phyloP scores from a whole-genome alignment of 805 yeast species.

The Ogataea haglerorum region DNA sequence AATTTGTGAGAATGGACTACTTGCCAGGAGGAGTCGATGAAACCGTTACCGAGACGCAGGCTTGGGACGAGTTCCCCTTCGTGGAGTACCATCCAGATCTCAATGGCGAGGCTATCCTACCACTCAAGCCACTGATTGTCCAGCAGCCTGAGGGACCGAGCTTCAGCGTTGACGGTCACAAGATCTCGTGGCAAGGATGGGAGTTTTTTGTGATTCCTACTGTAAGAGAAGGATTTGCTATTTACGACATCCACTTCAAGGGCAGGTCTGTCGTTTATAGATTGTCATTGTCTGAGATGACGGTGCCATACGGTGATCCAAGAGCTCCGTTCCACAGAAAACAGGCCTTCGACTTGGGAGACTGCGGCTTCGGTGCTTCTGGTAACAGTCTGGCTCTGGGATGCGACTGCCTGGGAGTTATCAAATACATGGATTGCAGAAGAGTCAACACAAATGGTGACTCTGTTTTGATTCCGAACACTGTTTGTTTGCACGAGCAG shows the following conservation, averaged over 20 bases:
- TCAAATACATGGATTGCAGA: conserved; percentile 65
- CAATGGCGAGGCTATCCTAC: conserved; percentile 52
- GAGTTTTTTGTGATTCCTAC: conserved; percentile 67
- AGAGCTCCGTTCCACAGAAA: conserved; percentile 81
- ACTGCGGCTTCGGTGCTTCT: conserved; percentile 74
- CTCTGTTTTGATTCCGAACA: conserved; percentile 60
- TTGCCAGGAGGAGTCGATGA: conserved; percentile 71
- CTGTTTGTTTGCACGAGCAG: conserved; percentile 78
- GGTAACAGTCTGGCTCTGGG: conserved; percentile 70
- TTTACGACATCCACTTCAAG: conserved; percentile 69
- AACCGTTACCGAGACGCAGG: conserved; percentile 48
- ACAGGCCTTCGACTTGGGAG: conserved; percentile 85
- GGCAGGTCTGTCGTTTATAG: conserved; percentile 76
- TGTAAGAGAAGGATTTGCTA: conserved; percentile 75
- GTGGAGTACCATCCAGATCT: conserved; percentile 76
- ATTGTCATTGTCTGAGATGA: conserved; percentile 75
- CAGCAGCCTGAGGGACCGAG: conserved; percentile 81
- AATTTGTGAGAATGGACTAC: conserved; percentile 69
- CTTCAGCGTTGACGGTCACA: conserved; percentile 54
- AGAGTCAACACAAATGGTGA: conserved; percentile 58
- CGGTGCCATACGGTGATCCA: conserved; percentile 86
- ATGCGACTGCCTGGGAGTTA: conserved; percentile 80
- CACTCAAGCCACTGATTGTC: conserved; percentile 65
- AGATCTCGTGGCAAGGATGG: conserved; percentile 82
- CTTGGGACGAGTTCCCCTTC: conserved; percentile 57